Percentiles rank a stretch among this genome's conserved stretches.
phyloP scores from a whole-genome alignment of 192 early-diverging fungal genomes.

The Rhizoclosmatium globosum region DNA sequence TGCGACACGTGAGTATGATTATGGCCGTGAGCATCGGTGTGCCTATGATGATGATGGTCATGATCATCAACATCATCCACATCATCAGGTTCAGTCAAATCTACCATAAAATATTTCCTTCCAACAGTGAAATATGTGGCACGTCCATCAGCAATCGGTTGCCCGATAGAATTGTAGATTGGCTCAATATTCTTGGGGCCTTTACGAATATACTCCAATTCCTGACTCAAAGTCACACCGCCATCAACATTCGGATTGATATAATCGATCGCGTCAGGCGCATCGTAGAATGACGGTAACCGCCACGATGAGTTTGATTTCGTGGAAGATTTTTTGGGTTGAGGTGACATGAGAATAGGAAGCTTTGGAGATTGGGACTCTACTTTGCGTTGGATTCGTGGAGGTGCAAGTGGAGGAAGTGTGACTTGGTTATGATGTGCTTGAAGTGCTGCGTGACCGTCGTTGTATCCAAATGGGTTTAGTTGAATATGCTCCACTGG shows the following conservation, averaged over 20 bases:
- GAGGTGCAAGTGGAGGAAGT: neutral
- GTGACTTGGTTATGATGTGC: neutral
- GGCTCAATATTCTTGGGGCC: neutral
- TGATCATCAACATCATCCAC: neutral
- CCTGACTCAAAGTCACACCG: neutral
- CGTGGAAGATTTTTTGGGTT: neutral
- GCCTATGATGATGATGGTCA: constrained; percentile 6
- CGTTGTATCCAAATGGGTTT: constrained; percentile 37
- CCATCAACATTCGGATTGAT: neutral
- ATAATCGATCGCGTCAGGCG: neutral
- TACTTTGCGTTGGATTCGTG: neutral
- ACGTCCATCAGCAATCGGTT: neutral
- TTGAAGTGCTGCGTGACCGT: neutral
- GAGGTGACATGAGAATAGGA: neutral
- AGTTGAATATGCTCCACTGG: constrained; percentile 50
- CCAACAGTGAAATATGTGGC: neutral
- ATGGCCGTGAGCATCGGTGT: neutral
- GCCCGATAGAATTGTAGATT: constrained; percentile 6
- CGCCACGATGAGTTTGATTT: neutral
- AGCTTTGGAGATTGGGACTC: constrained; percentile 6
- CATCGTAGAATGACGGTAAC: constrained; percentile 11
- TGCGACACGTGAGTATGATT: neutral
- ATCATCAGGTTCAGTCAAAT: constrained; percentile 21
- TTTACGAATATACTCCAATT: constrained; percentile 26
- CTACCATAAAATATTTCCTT: constrained; percentile 18